These are phyloP conservation scores for Podospora pseudocomata DNA, from an alignment of 495 filamentous ascomycete genomes.

Conservation along the genomic window DNA sequence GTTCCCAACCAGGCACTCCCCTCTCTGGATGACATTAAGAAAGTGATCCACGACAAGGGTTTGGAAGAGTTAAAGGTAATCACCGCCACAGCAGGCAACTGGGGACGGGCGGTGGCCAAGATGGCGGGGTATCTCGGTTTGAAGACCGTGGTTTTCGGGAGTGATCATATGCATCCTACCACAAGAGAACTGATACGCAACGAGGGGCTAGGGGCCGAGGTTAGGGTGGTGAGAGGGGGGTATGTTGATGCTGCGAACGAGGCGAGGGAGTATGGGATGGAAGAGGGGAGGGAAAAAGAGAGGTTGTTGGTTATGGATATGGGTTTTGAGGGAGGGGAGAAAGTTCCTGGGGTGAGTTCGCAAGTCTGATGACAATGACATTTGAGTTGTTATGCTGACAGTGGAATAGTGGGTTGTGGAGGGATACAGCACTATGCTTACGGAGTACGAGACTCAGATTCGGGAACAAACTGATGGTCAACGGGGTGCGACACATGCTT, in stretches of 20 bases:
- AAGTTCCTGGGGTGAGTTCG: constrained; percentile 49
- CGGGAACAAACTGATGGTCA: constrained; percentile 13
- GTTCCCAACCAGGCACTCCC: not conserved
- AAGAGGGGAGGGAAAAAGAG: constrained; percentile 9
- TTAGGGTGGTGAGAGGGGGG: constrained; percentile 44
- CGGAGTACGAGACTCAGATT: constrained; percentile 58
- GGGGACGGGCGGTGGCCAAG: constrained; percentile 63
- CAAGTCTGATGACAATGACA: not conserved
- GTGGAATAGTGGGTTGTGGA: constrained; percentile 60
- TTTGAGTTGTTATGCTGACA: not conserved
- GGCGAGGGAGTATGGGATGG: constrained; percentile 37
- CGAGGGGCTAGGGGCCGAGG: constrained; percentile 55
- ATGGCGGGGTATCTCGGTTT: constrained; percentile 58
- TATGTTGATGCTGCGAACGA: constrained; percentile 59
- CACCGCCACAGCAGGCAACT: constrained; percentile 67
- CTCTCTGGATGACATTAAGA: not conserved
- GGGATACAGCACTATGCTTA: constrained; percentile 66
- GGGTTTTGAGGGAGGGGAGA: constrained; percentile 57
- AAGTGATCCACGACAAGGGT: not conserved
- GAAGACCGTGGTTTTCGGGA: constrained; percentile 53
- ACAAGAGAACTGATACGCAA: constrained; percentile 52
- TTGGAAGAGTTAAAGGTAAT: constrained; percentile 34
- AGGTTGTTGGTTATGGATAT: constrained; percentile 63
- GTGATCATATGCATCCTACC: constrained; percentile 45
- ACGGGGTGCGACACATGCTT: constrained; percentile 37